Evolutionary conservation across 2,329 filamentous ascomycete species (phyloP), one percentile per base, ranked within the genome.

Genomic region (Massarina eburnea): DNA sequence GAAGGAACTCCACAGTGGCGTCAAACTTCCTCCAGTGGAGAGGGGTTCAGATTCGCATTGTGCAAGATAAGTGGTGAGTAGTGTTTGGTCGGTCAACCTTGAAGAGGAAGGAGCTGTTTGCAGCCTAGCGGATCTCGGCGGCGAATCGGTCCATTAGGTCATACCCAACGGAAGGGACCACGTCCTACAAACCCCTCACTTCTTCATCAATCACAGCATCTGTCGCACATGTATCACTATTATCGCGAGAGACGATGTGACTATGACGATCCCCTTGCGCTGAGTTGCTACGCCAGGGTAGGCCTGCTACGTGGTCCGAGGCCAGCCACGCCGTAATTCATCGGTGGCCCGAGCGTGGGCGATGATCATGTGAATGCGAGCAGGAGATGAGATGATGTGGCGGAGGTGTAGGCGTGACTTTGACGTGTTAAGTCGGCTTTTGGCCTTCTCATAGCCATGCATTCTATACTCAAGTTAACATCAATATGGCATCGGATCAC

Each of bases 251-350:
- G 43, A 27, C 27, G 45, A 42, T 17, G 43, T 57, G 59, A 43
- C 40, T 47, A 59, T 55, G 17, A 57, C 63, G 54, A 56, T 57
- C 60, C 55, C 57, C 55, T 57, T 48, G 51, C 48, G 44, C 46
- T 38, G 41, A 29, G 39, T 34, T 34, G 41, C 33, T 35, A 36
- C 37, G 43, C 38, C 33, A 39, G 20, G 24, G 27, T 14, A 14
- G 5, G 5, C 27, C 27, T 49, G 34, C 38, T 42, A 24, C 45
- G 43, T 45, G 45, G 55, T 44, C 39, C 39, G 29, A 45, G 19
- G 26, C 36, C 45, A 44, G 38, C 49, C 35, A 47, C 42, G 39
- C 20, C 51, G 35, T 50, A 45, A 46, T 57, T 62, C 55, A 62
- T 61, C 54, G 32, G 38, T 49, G 48, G 56, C 49, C 61, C 57